Evolutionary conservation across 441 rosid genomes (phyloP), one percentile per base, ranked within the genome.

Genomic region (Eutrema salsugineum): DNA sequence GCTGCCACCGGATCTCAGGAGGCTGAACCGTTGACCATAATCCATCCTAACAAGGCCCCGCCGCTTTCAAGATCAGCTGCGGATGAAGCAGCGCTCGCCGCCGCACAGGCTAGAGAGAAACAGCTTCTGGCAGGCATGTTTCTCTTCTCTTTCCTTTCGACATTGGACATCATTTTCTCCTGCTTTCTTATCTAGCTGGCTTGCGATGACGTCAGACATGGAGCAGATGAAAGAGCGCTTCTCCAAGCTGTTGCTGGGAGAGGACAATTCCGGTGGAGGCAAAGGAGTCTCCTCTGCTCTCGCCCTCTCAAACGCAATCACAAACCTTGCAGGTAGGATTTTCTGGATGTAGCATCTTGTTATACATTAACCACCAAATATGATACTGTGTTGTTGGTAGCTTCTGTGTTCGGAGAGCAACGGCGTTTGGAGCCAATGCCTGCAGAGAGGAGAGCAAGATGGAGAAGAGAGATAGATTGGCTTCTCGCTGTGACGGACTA

Each of bases 211-310:
- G 2, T 51, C 70, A 91, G 98, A 91, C 47, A 79, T 83, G 83
- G 97, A 93, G 42, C 94, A 89, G 76, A 84, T 93, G 93, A 91
- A 87, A 87, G 98, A 95, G 54, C 88, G 84, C 48, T 91, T 93
- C 74, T 84, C 90, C 1, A 95, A 93, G 80, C 73, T 95, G 81
- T 85, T 95, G 33, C 42, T 93, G 68, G 99, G 98, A 19, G 98
- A 95, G 76, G 98, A 95, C 46, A 95, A 93, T 89, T 95, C 99
- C 8, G 95, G 99, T 56, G 97, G 98, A 70, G 99, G 99, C 69
- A 95, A 93, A 80, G 98, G 99, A 42, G 97, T 96, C 47, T 88
- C 97, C 38, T 96, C 98, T 27, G 98, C 98, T 73, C 84, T 96
- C 49, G 97, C 99, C 44, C 77, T 96, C 73, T 96, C 99, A 28